These are phyloP conservation scores for Planoprotostelium fungivorum DNA, from an alignment of 78 protist species.

Conservation along the genomic window DNA sequence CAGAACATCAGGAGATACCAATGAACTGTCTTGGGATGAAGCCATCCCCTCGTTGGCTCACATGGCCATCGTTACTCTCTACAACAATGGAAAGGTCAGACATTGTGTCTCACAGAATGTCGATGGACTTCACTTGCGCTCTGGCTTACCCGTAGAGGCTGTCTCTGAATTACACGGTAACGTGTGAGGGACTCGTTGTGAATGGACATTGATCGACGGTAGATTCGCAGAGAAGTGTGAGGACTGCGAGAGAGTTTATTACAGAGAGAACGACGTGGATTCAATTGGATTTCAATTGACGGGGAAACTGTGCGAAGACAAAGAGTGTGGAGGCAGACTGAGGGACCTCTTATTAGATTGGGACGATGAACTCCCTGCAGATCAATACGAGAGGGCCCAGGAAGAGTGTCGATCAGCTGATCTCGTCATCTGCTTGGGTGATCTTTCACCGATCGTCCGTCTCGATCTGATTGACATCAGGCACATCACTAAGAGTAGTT, in stretches of 20 bases:
- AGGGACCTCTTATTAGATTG: neutral
- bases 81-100: neutral
- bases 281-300: neutral
- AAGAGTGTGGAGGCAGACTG: neutral
- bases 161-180: constrained; percentile 14
- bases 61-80: constrained; percentile 3
- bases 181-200: neutral
- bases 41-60: constrained; percentile 5
- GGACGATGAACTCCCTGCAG: neutral
- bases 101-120: neutral
- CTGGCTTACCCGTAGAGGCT: neutral
- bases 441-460: neutral
- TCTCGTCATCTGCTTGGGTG: neutral
- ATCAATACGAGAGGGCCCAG: neutral
- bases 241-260: neutral
- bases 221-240: neutral
- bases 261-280: neutral
- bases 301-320: neutral
- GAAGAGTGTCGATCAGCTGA: neutral
- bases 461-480: neutral
- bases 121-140: constrained; percentile 15
- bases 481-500: neutral
- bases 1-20: neutral
- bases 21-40: neutral
- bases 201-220: neutral